Conservation (phyloP, 495 filamentous ascomycete genomes). For the Penicillium maclennaniae region DNA sequence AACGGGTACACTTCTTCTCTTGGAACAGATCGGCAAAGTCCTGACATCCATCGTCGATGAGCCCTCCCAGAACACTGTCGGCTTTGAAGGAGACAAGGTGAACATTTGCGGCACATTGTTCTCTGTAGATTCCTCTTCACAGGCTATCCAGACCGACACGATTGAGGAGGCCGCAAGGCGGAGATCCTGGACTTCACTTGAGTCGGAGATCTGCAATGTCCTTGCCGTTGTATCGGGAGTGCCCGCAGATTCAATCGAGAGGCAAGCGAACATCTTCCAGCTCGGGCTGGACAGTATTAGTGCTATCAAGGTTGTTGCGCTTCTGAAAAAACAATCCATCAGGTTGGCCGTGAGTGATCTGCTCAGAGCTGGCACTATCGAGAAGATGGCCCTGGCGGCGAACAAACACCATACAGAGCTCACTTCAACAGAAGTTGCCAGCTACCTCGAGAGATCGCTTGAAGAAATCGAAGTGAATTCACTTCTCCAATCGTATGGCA, state of each 20-base stretch:
- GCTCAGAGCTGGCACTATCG: slow-evolving; percentile 32
- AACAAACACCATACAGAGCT: slow-evolving; percentile 11
- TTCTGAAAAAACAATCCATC: slow-evolving; percentile 30
- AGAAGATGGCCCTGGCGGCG: slow-evolving; percentile 25
- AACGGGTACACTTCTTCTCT: slow-evolving; percentile 39
- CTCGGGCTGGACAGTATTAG: slow-evolving; percentile 89
- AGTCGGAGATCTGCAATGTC: slow-evolving; percentile 54
- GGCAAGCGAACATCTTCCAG: slow-evolving; percentile 70
- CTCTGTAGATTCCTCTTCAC: slow-evolving; percentile 16
- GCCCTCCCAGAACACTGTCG: slow-evolving; percentile 46
- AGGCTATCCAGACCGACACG: background rate
- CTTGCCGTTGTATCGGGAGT: slow-evolving; percentile 63
- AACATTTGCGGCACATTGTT: slow-evolving; percentile 52
- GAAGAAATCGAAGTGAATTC: slow-evolving; percentile 13
- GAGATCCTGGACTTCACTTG: slow-evolving; percentile 25
- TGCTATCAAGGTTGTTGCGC: slow-evolving; percentile 55
- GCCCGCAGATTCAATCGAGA: slow-evolving; percentile 54
- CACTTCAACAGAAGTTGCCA: slow-evolving; percentile 7
- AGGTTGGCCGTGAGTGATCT: slow-evolving; percentile 33
- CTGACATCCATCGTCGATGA: slow-evolving; percentile 48
- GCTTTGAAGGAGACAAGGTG: slow-evolving; percentile 39
- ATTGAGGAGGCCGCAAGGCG: background rate
- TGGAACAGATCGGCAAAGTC: slow-evolving; percentile 52
- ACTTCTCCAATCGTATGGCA: slow-evolving; percentile 16
- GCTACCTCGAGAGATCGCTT: slow-evolving; percentile 15